phyloP scores from a whole-genome alignment of 371 early-diverging fungal genomes.

The Zychaea mexicana region DNA sequence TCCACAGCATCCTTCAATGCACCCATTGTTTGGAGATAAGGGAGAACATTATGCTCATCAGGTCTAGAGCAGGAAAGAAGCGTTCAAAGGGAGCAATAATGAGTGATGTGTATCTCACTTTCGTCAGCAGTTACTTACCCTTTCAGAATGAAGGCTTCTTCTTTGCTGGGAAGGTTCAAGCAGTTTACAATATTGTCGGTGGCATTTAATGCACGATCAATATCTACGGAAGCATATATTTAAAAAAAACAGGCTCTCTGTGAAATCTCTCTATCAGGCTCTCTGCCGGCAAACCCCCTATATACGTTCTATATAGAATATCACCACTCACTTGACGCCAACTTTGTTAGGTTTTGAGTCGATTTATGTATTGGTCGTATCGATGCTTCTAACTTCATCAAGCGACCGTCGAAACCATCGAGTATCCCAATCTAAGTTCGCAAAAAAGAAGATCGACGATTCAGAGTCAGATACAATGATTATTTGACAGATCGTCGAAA shows the following conservation, averaged over 20 bases:
- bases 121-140: slow-evolving; percentile 38
- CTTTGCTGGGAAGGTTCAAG: slow-evolving; percentile 76
- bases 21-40: slow-evolving; percentile 58
- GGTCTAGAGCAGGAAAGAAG: slow-evolving; percentile 41
- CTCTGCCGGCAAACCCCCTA: too few relatives aligned
- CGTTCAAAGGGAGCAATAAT: background rate
- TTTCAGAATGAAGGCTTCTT: slow-evolving; percentile 70
- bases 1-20: slow-evolving; percentile 60
- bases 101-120: too few relatives aligned
- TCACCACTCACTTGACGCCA: slow-evolving; percentile 70
- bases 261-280: background rate
- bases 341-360: slow-evolving; percentile 79
- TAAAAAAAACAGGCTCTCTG: background rate
- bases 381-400: slow-evolving; percentile 78
- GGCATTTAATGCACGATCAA: slow-evolving; percentile 70
- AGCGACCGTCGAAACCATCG: slow-evolving; percentile 80
- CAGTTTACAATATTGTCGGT: slow-evolving; percentile 78
- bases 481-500: background rate
- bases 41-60: slow-evolving; percentile 52
- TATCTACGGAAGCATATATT: slow-evolving; percentile 48
- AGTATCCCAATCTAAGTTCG: slow-evolving; percentile 61
- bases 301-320: background rate
- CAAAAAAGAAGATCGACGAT: too few relatives aligned
- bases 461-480: background rate
- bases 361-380: slow-evolving; percentile 86